Conservation (phyloP, 2,329 filamentous ascomycete genomes). For the Aspergillus sp. region DNA sequence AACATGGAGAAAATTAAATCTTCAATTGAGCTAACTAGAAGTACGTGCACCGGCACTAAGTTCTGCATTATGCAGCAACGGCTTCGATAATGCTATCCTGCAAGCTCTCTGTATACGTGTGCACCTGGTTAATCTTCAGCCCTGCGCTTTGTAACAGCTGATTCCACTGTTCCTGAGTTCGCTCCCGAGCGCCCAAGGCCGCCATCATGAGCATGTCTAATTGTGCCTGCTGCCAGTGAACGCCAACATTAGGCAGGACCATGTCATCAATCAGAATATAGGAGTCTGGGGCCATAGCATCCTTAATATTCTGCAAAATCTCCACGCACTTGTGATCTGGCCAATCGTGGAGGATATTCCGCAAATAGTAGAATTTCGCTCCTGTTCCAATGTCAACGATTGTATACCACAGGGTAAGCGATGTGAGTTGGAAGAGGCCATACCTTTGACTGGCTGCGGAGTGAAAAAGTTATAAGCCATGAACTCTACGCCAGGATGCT, state of each 20-base stretch:
- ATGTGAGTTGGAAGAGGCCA: not conserved
- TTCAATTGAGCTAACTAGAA: too few relatives aligned
- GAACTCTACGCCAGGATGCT: not conserved
- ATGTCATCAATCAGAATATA: constrained; percentile 14
- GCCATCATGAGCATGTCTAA: constrained; percentile 14
- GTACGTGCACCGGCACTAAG: too few relatives aligned
- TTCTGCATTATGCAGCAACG: too few relatives aligned
- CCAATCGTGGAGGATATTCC: constrained; percentile 10
- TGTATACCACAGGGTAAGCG: too few relatives aligned
- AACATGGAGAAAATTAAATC: too few relatives aligned
- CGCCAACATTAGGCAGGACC: not conserved
- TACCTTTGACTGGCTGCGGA: constrained; percentile 11
- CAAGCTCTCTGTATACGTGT: not conserved
- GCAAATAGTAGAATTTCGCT: constrained; percentile 17
- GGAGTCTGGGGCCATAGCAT: constrained; percentile 15
- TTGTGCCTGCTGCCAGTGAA: constrained; percentile 1
- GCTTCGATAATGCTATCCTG: not conserved
- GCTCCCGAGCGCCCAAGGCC: not conserved
- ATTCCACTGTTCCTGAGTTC: not conserved
- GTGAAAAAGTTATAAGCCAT: constrained; percentile 21
- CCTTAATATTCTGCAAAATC: constrained; percentile 5
- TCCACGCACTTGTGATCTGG: constrained; percentile 12
- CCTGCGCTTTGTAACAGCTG: not conserved
- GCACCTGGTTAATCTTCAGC: not conserved
- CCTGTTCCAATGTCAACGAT: not conserved